Evolutionary conservation across 768 basidiomycete genomes (phyloP).

Genomic region (Podaxis sp.): DNA sequence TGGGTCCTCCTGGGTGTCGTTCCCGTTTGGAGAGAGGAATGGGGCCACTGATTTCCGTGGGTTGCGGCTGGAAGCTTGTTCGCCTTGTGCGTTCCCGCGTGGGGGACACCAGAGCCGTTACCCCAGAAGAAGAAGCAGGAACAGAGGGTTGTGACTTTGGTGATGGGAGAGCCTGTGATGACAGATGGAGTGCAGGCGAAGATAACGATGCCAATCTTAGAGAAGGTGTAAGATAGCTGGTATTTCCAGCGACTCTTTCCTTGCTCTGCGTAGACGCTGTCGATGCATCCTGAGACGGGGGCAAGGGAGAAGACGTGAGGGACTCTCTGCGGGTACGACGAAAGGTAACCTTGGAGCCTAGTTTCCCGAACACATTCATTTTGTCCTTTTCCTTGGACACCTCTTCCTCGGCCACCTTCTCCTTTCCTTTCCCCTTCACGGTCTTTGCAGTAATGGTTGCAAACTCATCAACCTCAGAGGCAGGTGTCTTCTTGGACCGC

Average conservation of each 20-base stretch:
- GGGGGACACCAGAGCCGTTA: slow-evolving; percentile 46
- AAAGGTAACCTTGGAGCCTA: slow-evolving; percentile 25
- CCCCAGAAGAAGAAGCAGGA: slow-evolving; percentile 46
- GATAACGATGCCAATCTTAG: slow-evolving; percentile 72
- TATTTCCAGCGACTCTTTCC: slow-evolving; percentile 51
- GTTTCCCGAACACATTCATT: slow-evolving; percentile 22
- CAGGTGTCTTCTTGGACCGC: slow-evolving; percentile 47
- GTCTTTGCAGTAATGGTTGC: slow-evolving; percentile 38
- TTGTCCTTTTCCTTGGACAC: slow-evolving; percentile 30
- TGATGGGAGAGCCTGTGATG: slow-evolving; percentile 54
- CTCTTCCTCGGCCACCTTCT: slow-evolving; percentile 23
- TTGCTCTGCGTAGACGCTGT: slow-evolving; percentile 34
- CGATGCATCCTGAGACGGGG: slow-evolving; percentile 6
- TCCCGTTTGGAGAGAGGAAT: slow-evolving; percentile 19
- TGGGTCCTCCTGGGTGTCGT: slow-evolving; percentile 14
- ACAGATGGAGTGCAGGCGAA: slow-evolving; percentile 69
- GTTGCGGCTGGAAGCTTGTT: slow-evolving; percentile 34
- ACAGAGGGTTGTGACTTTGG: slow-evolving; percentile 50
- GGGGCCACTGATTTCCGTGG: slow-evolving; percentile 17
- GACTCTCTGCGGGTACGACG: slow-evolving; percentile 21
- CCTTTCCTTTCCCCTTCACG: slow-evolving; percentile 48
- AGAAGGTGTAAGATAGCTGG: slow-evolving; percentile 64
- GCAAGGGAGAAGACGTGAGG: slow-evolving; percentile 9
- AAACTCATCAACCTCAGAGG: slow-evolving; percentile 39
- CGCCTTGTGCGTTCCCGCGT: slow-evolving; percentile 44